Conservation (phyloP, 805 yeast species). For the Metschnikowia bowlesiae region DNA sequence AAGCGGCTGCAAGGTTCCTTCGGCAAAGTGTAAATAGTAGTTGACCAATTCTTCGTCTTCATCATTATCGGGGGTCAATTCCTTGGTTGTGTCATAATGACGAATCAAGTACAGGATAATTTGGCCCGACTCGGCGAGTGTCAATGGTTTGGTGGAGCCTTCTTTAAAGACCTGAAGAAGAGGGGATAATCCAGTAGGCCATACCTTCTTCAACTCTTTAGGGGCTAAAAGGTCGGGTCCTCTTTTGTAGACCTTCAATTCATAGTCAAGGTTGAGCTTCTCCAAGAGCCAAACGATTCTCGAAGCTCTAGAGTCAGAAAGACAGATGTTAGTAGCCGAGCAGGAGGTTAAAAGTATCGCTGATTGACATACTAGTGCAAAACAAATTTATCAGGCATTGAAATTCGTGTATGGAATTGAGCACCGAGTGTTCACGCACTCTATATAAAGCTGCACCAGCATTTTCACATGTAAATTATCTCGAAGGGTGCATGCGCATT, state of each 20-base stretch:
- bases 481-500: too few species aligned
- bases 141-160: constrained; percentile 14
- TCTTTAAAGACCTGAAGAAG: constrained; percentile 17
- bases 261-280: constrained; percentile 30
- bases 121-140: constrained; percentile 57
- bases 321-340: constrained; percentile 17
- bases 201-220: constrained; percentile 25
- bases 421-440: background rate
- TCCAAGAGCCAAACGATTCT: constrained; percentile 38
- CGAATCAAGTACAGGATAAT: constrained; percentile 49
- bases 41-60: constrained; percentile 26
- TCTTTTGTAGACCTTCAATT: constrained; percentile 28
- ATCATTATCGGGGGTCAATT: constrained; percentile 34
- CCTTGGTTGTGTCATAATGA: constrained; percentile 43
- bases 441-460: background rate
- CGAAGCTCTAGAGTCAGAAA: constrained; percentile 32
- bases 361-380: constrained; percentile 22
- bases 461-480: background rate
- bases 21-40: constrained; percentile 24
- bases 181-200: constrained; percentile 38
- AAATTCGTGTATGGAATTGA: background rate
- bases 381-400: constrained; percentile 13
- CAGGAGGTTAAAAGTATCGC: background rate
- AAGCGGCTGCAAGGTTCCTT: constrained; percentile 23
- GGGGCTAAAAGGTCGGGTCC: constrained; percentile 29